Percentiles rank a stretch among this genome's conserved stretches.
Conservation (phyloP, 345 rosid species). For the Erysimum cheiranthoides region DNA sequence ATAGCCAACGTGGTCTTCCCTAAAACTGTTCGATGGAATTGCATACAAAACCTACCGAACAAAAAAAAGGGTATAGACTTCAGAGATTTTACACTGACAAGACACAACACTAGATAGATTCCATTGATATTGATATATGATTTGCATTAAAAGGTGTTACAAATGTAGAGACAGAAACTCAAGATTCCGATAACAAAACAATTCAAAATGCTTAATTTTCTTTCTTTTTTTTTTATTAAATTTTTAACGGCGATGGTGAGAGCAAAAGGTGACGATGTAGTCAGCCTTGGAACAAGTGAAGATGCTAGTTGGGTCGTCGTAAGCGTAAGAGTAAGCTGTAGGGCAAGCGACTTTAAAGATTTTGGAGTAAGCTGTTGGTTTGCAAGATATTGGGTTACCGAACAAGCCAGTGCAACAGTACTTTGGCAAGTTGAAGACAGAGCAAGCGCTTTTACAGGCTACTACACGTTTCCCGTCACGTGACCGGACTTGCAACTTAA, state of each 20-base stretch:
- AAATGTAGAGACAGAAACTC: conserved; percentile 11
- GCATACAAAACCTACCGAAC: no score
- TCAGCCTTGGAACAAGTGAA: conserved; percentile 72
- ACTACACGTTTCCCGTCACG: conserved; percentile 62
- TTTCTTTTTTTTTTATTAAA: no score
- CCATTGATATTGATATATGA: neutral
- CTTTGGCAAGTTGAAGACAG: conserved; percentile 79
- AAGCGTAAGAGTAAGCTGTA: conserved; percentile 87
- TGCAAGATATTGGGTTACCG: conserved; percentile 74
- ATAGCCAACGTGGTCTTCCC: no score
- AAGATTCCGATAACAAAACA: conserved; percentile 23
- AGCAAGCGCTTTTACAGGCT: conserved; percentile 95
- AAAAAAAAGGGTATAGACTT: no score
- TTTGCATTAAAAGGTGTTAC: neutral
- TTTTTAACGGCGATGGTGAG: conserved; percentile 52
- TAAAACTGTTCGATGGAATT: no score
- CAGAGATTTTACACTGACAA: no score
- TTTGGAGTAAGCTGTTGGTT: conserved; percentile 88
- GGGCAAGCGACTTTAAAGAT: conserved; percentile 94
- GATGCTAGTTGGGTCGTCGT: conserved; percentile 91
- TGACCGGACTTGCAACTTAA: conserved; percentile 72
- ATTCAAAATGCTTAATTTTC: neutral
- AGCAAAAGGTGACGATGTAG: conserved; percentile 90
- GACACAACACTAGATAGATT: no score
- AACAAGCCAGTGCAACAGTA: conserved; percentile 89